Evolutionary conservation across 495 filamentous ascomycete species (phyloP), one percentile per base, ranked within the genome.

Genomic region (Talaromyces proteolyticus): DNA sequence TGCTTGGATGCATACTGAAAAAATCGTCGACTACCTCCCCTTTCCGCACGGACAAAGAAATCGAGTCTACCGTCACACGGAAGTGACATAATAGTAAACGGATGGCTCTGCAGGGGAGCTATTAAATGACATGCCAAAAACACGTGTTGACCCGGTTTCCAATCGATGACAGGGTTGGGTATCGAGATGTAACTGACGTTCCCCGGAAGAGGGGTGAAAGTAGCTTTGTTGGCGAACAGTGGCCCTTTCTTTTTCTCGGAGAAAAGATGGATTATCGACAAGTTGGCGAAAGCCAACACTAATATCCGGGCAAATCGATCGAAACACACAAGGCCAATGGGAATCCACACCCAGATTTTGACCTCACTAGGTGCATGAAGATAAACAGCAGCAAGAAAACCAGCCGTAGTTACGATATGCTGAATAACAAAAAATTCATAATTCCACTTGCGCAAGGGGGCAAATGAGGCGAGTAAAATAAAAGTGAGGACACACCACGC

Each of bases 351-450:
- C 61, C 82, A 66, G 57, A 70, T 21, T 56, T 69, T 74, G 41
- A 65, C 65, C 49, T 75, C 72, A 5, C 17, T 49, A 3, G 87
- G 86, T 0, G 84, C 72, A 60, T 95, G 89, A 34, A 74, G 54
- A 58, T 64, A 73, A 1, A 91, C 65, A 38, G 85, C 72, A 52
- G 74, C 80, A n/a, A 88, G 66, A 36, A 95, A 85, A 3, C 84
- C 70, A 34, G 78, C 65, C 51, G 84, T 85, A 20, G 81, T 78
- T 24, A 85, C 58, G 18, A 95, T 65, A 57, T 95, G 90, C 57
- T 93, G 89, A 3, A 88, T 49, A 14, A 95, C 84, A 54, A 93
- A 95, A 25, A 94, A 58, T 62, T 94, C 90, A 55, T 94, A 93
- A 25, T 75, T 73, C 62, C 81, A 69, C 1, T 79, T 68, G 12